phyloP scores from a whole-genome alignment of 2,329 filamentous ascomycete genomes.

The Beauveria scarabaeidicola region DNA sequence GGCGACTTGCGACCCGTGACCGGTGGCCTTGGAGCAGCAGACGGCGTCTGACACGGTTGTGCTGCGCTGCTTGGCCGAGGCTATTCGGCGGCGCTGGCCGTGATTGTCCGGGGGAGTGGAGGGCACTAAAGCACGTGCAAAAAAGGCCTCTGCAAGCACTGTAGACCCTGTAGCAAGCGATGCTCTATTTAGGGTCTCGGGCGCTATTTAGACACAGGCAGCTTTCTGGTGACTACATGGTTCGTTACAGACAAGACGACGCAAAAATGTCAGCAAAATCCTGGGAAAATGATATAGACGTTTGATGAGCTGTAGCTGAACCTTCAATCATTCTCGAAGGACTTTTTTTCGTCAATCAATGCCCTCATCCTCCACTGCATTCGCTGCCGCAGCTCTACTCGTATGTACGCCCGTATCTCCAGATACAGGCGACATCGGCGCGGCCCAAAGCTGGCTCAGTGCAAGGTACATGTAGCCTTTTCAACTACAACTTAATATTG shows the following conservation, averaged over 20 bases:
- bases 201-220: background rate
- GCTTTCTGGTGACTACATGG: too few relatives aligned
- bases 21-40: background rate
- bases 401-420: constrained; percentile 10
- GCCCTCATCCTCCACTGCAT: background rate
- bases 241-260: background rate
- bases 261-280: background rate
- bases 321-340: background rate
- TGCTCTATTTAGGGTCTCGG: background rate
- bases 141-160: background rate
- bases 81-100: constrained; percentile 8
- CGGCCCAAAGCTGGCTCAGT: background rate
- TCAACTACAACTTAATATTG: background rate
- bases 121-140: background rate
- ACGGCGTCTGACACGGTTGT: background rate
- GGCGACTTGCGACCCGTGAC: background rate
- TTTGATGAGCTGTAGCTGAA: background rate
- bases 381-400: background rate
- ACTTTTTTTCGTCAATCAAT: background rate
- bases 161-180: background rate
- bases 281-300: background rate
- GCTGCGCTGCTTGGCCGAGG: background rate
- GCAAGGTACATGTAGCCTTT: background rate
- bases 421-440: constrained; percentile 8
- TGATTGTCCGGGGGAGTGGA: constrained; percentile 3